A percentile compares a stretch with the other conserved stretches of the same genome.
phyloP scores from a whole-genome alignment of 2,329 filamentous ascomycete species.

The Aspergillus awamori region DNA sequence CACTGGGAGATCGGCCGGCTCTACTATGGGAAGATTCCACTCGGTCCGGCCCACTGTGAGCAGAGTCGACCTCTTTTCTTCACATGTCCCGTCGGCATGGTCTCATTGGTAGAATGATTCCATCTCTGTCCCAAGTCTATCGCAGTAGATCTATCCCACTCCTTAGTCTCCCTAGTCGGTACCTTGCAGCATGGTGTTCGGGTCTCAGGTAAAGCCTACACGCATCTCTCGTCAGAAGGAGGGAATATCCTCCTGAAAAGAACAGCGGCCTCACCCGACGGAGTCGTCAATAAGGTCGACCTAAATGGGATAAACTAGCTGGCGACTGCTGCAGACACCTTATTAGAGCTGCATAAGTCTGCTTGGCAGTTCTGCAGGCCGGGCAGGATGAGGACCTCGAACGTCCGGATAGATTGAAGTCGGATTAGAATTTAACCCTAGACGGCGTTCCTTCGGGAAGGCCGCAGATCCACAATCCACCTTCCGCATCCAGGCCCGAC shows the following conservation, averaged over 20 bases:
- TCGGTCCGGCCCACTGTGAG: slow-evolving; percentile 1
- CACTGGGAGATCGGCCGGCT: background rate
- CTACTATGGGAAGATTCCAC: background rate
- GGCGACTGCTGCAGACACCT: background rate
- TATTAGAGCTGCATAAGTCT: background rate
- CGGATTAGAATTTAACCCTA: slow-evolving; percentile 8
- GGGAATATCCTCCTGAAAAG: background rate
- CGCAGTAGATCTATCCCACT: background rate
- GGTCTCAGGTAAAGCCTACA: background rate
- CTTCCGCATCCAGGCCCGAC: background rate
- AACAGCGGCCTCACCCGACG: background rate
- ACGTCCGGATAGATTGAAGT: slow-evolving; percentile 1
- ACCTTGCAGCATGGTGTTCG: background rate
- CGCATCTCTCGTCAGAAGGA: background rate
- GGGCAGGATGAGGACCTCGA: background rate
- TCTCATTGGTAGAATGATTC: background rate
- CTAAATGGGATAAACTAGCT: background rate
- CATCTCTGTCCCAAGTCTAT: background rate
- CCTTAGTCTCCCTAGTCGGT: background rate
- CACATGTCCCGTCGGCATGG: background rate
- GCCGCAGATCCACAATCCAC: background rate
- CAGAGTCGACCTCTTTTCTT: background rate
- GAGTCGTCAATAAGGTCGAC: background rate
- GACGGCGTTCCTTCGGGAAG: background rate
- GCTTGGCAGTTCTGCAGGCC: background rate